Percentiles rank a stretch among this genome's conserved stretches.
These are phyloP conservation scores for Pichia gijzeniarum DNA, from an alignment of 805 yeast species.

Conservation along the genomic window DNA sequence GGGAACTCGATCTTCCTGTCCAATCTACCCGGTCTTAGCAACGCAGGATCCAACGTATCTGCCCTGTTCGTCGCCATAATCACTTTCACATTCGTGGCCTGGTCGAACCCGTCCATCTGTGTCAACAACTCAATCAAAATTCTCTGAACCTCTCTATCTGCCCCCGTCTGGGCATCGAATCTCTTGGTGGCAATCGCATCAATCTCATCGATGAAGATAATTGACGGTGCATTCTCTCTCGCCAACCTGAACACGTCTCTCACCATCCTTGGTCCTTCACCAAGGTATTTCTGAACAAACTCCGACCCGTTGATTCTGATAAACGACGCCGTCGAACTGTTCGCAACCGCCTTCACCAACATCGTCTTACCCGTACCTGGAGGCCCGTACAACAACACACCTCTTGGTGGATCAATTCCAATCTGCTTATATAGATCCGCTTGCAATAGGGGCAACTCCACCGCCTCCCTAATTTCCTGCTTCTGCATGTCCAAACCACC, in stretches of 20 bases:
- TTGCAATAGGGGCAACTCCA: conserved; percentile 91
- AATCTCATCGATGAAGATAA: conserved; percentile 96
- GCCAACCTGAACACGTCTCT: conserved; percentile 97
- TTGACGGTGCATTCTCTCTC: conserved; percentile 94
- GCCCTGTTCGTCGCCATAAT: conserved; percentile 99
- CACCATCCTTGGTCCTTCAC: conserved; percentile 99
- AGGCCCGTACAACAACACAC: conserved; percentile 96
- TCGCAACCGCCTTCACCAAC: conserved; percentile 98
- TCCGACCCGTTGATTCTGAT: conserved; percentile 98
- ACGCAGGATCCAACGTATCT: conserved; percentile 98
- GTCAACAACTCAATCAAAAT: conserved; percentile 89
- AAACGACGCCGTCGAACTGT: conserved; percentile 90
- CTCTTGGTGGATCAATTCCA: conserved; percentile 99
- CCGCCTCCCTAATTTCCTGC: conserved; percentile 98
- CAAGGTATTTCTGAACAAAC: conserved; percentile 94
- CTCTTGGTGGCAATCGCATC: conserved; percentile 99
- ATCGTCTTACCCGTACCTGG: conserved; percentile 99
- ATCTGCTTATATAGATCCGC: conserved; percentile 94
- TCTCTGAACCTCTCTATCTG: conserved; percentile 98
- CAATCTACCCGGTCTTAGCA: conserved; percentile 95
- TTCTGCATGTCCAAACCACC: conserved; percentile 99
- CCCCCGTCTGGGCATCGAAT: conserved; percentile 99
- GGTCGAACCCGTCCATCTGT: conserved; percentile 99
- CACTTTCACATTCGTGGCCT: conserved; percentile 88
- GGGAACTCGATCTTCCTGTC: conserved; percentile 99